Evolutionary conservation across 2,329 filamentous ascomycete genomes (phyloP).

Genomic region (Aspergillus sp.): DNA sequence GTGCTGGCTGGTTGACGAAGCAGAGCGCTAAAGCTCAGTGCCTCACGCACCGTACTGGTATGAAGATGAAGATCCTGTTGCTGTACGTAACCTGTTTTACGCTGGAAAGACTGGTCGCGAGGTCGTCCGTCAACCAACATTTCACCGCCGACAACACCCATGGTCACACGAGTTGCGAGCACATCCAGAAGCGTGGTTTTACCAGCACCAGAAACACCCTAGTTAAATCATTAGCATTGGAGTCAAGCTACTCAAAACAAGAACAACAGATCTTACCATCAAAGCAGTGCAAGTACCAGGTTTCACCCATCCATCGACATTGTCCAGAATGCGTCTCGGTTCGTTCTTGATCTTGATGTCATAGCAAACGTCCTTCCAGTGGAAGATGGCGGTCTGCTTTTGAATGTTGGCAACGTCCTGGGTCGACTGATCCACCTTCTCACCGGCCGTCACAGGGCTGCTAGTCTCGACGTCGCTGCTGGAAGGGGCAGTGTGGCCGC

Average conservation of each 20-base stretch:
- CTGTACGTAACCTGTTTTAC: slow-evolving; percentile 88
- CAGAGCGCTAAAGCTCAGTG: slow-evolving; percentile 79
- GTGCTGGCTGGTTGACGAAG: slow-evolving; percentile 78
- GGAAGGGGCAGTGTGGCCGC: slow-evolving; percentile 58
- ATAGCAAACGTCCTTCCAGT: slow-evolving; percentile 83
- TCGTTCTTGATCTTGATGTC: slow-evolving; percentile 79
- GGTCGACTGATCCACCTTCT: slow-evolving; percentile 34
- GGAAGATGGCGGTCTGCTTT: slow-evolving; percentile 74
- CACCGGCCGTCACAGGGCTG: slow-evolving; percentile 24
- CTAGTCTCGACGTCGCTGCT: slow-evolving; percentile 31
- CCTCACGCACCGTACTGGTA: slow-evolving; percentile 84
- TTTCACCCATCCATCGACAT: slow-evolving; percentile 92
- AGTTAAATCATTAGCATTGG: slow-evolving; percentile 18
- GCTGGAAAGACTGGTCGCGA: slow-evolving; percentile 80
- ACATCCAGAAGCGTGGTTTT: slow-evolving; percentile 90
- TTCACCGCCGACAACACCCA: slow-evolving; percentile 84
- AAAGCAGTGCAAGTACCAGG: slow-evolving; percentile 85
- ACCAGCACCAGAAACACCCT: slow-evolving; percentile 82
- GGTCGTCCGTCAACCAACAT: slow-evolving; percentile 78
- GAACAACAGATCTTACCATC: slow-evolving; percentile 56
- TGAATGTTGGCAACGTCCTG: slow-evolving; percentile 48
- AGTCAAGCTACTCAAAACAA: slow-evolving; percentile 26
- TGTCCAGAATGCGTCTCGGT: slow-evolving; percentile 71
- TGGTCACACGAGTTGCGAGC: slow-evolving; percentile 79
- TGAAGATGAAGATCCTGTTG: slow-evolving; percentile 88